A percentile compares a stretch with the other conserved stretches of the same genome.
These are phyloP conservation scores for Rhizopogon rudus DNA, from an alignment of 768 basidiomycete species.

Conservation along the genomic window DNA sequence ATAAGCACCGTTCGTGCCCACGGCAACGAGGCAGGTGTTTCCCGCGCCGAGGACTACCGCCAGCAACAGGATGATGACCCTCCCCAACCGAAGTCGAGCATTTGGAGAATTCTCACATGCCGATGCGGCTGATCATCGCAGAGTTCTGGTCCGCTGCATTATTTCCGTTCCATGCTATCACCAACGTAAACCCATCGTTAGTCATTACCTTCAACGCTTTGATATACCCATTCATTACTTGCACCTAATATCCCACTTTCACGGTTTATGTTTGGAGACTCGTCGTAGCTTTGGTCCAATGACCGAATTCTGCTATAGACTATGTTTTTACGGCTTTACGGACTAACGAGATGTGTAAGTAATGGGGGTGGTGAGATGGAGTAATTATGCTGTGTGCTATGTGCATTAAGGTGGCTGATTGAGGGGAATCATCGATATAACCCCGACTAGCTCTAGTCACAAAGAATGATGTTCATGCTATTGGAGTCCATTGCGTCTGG, in stretches of 20 bases:
- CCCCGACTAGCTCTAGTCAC: not conserved
- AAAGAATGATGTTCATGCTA: not conserved
- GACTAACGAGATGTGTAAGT: slow-evolving; percentile 28
- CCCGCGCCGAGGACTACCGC: slow-evolving; percentile 54
- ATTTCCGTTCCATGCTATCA: slow-evolving; percentile 18
- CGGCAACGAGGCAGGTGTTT: slow-evolving; percentile 63
- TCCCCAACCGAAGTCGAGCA: slow-evolving; percentile 44
- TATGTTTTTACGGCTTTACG: slow-evolving; percentile 17
- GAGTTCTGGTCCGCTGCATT: slow-evolving; percentile 8
- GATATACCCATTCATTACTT: slow-evolving; percentile 31
- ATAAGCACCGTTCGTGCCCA: slow-evolving; percentile 68
- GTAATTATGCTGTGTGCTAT: slow-evolving; percentile 10
- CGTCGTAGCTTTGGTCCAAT: slow-evolving; percentile 22
- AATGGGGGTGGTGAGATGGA: not conserved
- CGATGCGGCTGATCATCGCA: slow-evolving; percentile 52
- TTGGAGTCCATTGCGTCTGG: too few relatives aligned
- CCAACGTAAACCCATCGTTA: slow-evolving; percentile 25
- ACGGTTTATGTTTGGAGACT: slow-evolving; percentile 16
- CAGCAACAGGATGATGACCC: slow-evolving; percentile 50
- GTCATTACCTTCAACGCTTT: slow-evolving; percentile 34
- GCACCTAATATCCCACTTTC: slow-evolving; percentile 32
- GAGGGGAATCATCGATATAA: not conserved
- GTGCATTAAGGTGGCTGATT: slow-evolving; percentile 3
- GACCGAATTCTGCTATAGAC: slow-evolving; percentile 20
- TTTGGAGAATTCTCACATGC: slow-evolving; percentile 73